Conservation (phyloP, 768 basidiomycete genomes). For the Collybiopsis luxurians region DNA sequence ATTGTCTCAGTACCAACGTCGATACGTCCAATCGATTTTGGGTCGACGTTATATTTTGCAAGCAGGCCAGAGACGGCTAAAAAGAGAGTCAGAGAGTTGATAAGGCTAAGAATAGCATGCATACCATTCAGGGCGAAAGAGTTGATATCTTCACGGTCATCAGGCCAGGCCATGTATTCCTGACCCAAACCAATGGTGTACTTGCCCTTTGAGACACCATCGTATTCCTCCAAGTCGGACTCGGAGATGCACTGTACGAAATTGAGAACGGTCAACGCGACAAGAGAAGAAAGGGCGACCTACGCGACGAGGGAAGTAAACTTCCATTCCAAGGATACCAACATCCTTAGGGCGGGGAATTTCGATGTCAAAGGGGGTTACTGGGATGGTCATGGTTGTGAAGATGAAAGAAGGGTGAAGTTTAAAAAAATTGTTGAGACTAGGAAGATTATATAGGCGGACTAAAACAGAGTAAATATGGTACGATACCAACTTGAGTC, state of each 20-base stretch:
- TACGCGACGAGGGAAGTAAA: conserved; percentile 92
- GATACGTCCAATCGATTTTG: conserved; percentile 93
- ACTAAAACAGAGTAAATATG: conserved; percentile 12
- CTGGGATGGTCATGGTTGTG: conserved; percentile 26
- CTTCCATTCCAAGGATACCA: conserved; percentile 89
- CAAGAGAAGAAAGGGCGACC: conserved; percentile 26
- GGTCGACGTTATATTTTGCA: conserved; percentile 94
- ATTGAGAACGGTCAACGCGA: conserved; percentile 1
- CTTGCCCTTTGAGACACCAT: conserved; percentile 92
- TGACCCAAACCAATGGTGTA: conserved; percentile 99
- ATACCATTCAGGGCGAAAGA: conserved; percentile 92
- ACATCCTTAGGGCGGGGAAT: conserved; percentile 82
- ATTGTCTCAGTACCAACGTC: conserved; percentile 99
- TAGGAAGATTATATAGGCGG: conserved; percentile 14
- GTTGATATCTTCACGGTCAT: conserved; percentile 99
- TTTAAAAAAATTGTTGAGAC: background rate
- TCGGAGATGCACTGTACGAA: conserved; percentile 87
- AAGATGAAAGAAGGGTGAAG: background rate
- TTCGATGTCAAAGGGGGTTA: conserved; percentile 30
- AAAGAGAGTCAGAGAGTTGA: background rate
- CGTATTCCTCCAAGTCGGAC: conserved; percentile 89
- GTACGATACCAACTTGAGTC: conserved; percentile 12
- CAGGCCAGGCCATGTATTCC: conserved; percentile 97
- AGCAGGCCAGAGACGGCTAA: conserved; percentile 86
- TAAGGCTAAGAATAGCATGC: conserved; percentile 18